Evolutionary conservation across 1,284 basidiomycete genomes (phyloP).

Genomic region (Inonotus obliquus): DNA sequence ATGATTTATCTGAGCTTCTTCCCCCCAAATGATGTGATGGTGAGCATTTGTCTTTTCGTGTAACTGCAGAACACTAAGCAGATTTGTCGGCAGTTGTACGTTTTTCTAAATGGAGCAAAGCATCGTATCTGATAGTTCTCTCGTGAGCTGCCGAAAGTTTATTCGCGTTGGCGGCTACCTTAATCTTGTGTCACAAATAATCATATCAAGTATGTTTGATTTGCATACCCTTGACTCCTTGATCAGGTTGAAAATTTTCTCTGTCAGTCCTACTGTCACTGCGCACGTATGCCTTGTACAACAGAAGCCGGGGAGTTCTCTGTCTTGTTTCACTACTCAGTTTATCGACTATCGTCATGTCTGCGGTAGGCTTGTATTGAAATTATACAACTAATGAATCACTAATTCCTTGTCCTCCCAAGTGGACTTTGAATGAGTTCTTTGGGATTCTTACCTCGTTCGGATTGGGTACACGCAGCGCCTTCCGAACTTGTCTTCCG

Average conservation of each 20-base stretch:
- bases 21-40: constrained; percentile 1
- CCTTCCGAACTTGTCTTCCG: constrained; percentile 9
- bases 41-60: not conserved
- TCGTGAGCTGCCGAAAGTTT: constrained; percentile 9
- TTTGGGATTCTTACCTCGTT: constrained; percentile 7
- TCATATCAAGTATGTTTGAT: constrained; percentile 6
- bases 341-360: not conserved
- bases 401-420: not conserved
- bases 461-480: not conserved
- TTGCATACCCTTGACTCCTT: not conserved
- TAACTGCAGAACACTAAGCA: no score
- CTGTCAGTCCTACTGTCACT: constrained; percentile 5
- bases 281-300: constrained; percentile 14
- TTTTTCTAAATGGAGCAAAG: no score
- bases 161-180: constrained; percentile 1
- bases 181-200: constrained; percentile 8
- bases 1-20: constrained; percentile 7
- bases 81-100: not conserved
- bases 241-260: not conserved
- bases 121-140: no score
- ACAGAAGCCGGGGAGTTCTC: constrained; percentile 1
- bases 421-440: constrained; percentile 12
- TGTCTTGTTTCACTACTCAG: not conserved
- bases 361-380: constrained; percentile 2
- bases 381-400: not conserved